Base-by-base conservation (phyloP, 257 asterid genomes). In the Nicotiana attenuata region DNA sequence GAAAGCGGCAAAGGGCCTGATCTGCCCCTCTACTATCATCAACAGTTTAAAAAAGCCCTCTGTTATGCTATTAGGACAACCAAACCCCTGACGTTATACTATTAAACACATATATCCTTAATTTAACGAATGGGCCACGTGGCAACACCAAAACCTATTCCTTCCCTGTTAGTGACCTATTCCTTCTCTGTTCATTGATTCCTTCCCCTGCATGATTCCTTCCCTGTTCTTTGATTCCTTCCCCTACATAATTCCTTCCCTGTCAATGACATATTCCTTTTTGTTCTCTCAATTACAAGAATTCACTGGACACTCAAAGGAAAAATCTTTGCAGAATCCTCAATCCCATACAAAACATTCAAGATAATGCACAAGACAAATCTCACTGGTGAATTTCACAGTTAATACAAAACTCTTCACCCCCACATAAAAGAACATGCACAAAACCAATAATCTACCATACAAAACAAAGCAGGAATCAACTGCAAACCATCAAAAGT, bases 231-330 rank as follows among this genome's bases (percentile, higher is more conserved):
- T 26, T 26, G 28, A 26, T 26, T 26, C 28, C 99, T 87, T 96
- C 99, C 75, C 99, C 99, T 96, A 93, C 91, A 88, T 28, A 80
- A 83, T 59, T 88, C 69, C 81, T 82, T 50, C 24, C 56, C 29
- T 47, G 67, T 77, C 75, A 65, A 47, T 45, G 16, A 59, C 38
- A 15, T 47, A 20, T 71, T 22, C 22, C 38, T 33, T 19, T 47
- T 73, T 73, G 50, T 24, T 31, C 8, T 47, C 79, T 14, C 59
- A 41, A 71, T 7, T 14, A 24, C 79, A 15, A 73, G 38, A 45
- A 11, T 11, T 63, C 35, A 63, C 68, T 26, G 9, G 19, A 24
- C 68, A 63, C 14, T 61, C 67, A 60, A 15, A 29, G 33, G 76
- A 41, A 56, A 20, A 78, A 71, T 57, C 65, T 50, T 66, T 64